Evolutionary conservation across 805 yeast genomes (phyloP), one percentile per base, ranked within the genome.

Genomic region (Kurtzmaniella cleridarum): DNA sequence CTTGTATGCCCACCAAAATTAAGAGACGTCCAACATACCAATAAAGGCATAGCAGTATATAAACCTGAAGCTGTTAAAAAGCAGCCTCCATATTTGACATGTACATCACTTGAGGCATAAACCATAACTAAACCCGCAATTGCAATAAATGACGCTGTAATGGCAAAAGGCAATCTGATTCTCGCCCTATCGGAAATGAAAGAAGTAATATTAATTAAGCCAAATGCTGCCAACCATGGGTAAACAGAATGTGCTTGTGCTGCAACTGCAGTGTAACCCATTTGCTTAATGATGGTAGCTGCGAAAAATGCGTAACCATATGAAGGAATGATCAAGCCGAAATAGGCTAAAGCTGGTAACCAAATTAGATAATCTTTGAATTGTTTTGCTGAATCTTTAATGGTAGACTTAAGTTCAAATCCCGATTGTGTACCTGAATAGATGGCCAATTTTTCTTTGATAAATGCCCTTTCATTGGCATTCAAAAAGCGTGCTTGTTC

Each of bases 231-330:
- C 31, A 85, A 68, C 90, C 95, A 88, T 15, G 95, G 95, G 48
- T 87, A 89, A 35, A 88, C 85, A 0, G 95, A 83, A 62, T 81
- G 81, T 40, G 82, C 75, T 59, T 88, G 88, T 8, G 95, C 91
- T 40, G 75, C 67, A 50, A 79, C 82, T 2, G 86, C 80, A 2
- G 86, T 72, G 66, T 81, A 71, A 15, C 84, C 82, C 64, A 82
- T 65, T 30, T 73, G 59, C 38, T 64, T 65, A 53, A 82, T 79
- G 53, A 82, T 82, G 24, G 82, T 67, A 32, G 86, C 79, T 15
- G 88, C 81, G 55, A 82, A 82, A 57, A 76, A 81, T 12, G 89
- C 88, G 51, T 81, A 81, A 32, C 87, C 83, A 49, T 83, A 83
- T 13, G 87, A 72, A n/a, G 88, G 87, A 42, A 82, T 75, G 50